Conservation (phyloP, 1,139 yeast genomes). For the Yamadazyma buinensis region DNA sequence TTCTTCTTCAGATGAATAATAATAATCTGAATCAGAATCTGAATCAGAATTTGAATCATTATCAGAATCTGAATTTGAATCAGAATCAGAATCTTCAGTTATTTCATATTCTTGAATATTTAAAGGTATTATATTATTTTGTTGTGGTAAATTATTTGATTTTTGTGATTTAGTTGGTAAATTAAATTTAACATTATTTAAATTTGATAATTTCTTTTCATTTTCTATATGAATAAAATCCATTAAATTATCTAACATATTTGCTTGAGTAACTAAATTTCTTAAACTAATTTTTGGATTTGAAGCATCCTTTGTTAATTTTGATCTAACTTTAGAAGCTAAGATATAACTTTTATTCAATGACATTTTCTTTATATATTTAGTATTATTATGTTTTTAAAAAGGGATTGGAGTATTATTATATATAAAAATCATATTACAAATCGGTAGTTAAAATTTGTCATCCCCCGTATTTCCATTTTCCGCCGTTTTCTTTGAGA, state of each 20-base stretch:
- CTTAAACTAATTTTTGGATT: conserved; percentile 59
- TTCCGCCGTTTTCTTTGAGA: no score
- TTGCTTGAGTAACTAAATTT: conserved; percentile 69
- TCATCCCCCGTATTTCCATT: no score
- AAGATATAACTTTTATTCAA: conserved; percentile 59
- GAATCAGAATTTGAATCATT: conserved; percentile 17
- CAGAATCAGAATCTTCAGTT: conserved; percentile 28
- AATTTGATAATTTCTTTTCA: conserved; percentile 21
- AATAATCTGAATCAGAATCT: conserved; percentile 21
- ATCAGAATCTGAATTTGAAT: conserved; percentile 13
- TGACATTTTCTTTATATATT: no score
- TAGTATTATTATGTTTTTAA: no score
- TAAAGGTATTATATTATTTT: background rate
- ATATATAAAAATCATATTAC: no score
- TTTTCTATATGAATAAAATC: conserved; percentile 42
- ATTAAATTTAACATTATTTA: conserved; percentile 15
- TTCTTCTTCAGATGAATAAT: conserved; percentile 22
- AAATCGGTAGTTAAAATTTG: no score
- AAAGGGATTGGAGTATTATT: no score
- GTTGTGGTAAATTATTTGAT: conserved; percentile 1
- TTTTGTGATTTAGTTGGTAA: conserved; percentile 8
- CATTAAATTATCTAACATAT: conserved; percentile 67
- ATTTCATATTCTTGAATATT: conserved; percentile 30
- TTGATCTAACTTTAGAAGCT: conserved; percentile 66
- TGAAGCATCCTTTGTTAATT: conserved; percentile 64